Percentiles rank a stretch among this genome's conserved stretches.
phyloP scores from a whole-genome alignment of 495 filamentous ascomycete genomes.

The Thozetella sp. region DNA sequence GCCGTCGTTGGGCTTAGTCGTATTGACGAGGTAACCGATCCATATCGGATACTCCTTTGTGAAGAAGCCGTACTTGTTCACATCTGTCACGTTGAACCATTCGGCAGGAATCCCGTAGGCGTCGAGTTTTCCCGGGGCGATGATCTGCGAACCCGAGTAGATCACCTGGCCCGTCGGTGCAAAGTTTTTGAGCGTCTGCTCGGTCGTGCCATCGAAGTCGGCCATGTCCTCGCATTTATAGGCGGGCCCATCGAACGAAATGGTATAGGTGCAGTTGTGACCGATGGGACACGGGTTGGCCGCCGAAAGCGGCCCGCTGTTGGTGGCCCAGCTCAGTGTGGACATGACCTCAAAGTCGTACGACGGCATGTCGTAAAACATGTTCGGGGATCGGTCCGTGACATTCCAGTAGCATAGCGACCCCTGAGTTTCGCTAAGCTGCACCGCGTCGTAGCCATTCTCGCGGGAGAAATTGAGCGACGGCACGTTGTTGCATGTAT shows the following conservation, averaged over 20 bases:
- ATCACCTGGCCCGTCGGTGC: conserved; percentile 4
- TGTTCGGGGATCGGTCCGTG: not conserved
- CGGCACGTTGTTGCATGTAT: not conserved
- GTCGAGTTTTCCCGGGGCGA: not conserved
- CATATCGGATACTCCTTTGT: conserved; percentile 6
- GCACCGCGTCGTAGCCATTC: not conserved
- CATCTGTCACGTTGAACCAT: not conserved
- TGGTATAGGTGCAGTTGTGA: not conserved
- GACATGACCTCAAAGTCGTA: not conserved
- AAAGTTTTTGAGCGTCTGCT: not conserved
- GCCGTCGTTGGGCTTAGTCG: not conserved
- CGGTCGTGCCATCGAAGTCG: conserved; percentile 8
- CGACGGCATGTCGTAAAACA: not conserved
- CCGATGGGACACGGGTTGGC: not conserved
- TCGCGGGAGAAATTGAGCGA: not conserved
- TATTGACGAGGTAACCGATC: conserved; percentile 7
- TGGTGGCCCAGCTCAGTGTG: not conserved
- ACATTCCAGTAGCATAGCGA: not conserved
- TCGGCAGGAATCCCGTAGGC: not conserved
- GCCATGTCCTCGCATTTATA: conserved; percentile 2
- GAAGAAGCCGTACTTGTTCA: conserved; percentile 2
- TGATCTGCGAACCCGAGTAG: conserved; percentile 4
- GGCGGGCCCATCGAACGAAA: conserved; percentile 5
- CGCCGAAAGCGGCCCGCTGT: not conserved
- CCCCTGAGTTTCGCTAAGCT: not conserved